Conservation (phyloP, 2,329 filamentous ascomycete genomes). For the Xylariaceae sp. region DNA sequence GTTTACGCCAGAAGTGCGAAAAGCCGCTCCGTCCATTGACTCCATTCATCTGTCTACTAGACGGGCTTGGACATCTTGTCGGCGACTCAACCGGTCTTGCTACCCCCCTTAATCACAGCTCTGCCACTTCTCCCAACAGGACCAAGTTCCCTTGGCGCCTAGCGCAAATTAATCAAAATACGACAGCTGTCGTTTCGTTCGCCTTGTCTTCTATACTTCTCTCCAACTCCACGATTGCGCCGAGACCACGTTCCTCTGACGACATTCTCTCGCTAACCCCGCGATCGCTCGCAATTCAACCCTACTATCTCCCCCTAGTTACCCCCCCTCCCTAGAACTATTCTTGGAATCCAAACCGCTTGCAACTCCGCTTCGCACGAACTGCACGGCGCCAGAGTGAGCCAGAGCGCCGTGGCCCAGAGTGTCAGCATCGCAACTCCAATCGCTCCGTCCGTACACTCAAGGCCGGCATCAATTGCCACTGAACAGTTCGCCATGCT, state of each 20-base stretch:
- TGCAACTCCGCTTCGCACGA: not conserved
- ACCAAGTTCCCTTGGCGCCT: not conserved
- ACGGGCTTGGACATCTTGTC: not conserved
- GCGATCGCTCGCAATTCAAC: not conserved
- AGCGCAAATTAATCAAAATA: not conserved
- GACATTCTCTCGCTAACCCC: not conserved
- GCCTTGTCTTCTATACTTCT: not conserved
- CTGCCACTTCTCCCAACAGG: not conserved
- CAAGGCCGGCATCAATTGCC: conserved; percentile 38
- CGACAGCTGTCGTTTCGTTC: not conserved
- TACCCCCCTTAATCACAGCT: not conserved
- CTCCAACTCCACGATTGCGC: not conserved
- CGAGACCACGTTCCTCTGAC: conserved; percentile 4
- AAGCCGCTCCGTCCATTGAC: conserved; percentile 4
- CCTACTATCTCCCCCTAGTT: not conserved
- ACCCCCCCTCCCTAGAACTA: not conserved
- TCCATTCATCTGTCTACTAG: not conserved
- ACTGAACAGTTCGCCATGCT: conserved; percentile 60
- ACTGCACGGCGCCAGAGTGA: not conserved
- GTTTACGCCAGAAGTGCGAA: not conserved
- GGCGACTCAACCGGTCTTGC: not conserved
- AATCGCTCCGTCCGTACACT: conserved; percentile 18
- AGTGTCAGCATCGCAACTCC: conserved; percentile 1
- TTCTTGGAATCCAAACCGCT: not conserved
- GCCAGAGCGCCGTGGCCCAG: not conserved